A percentile compares a stretch with the other conserved stretches of the same genome.
phyloP scores from a whole-genome alignment of 352 stramenopile genomes.

The Phytophthora aleatoria region DNA sequence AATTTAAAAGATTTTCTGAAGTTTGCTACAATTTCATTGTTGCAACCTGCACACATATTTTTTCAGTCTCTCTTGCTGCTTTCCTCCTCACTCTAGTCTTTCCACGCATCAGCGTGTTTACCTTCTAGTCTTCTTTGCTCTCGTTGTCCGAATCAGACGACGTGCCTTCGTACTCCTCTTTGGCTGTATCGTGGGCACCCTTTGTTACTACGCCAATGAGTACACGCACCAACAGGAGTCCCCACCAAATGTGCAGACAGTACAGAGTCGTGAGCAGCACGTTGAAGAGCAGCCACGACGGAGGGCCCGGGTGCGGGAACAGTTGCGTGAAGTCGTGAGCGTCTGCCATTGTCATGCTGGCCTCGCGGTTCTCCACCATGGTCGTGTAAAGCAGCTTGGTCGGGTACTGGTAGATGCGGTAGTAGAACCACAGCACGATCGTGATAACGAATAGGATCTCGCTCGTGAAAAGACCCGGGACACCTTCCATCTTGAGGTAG shows the following conservation, averaged over 20 bases:
- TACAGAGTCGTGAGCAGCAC: constrained; percentile 75
- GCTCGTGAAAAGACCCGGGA: constrained; percentile 66
- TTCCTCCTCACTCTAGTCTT: constrained; percentile 21
- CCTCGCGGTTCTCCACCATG: constrained; percentile 73
- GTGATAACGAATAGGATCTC: constrained; percentile 78
- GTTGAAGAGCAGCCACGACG: constrained; percentile 87
- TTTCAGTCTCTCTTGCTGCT: constrained; percentile 6
- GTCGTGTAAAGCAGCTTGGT: constrained; percentile 83
- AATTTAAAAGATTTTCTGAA: constrained; percentile 11
- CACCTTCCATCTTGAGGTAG: constrained; percentile 88
- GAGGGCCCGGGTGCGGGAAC: constrained; percentile 68
- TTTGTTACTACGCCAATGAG: constrained; percentile 73
- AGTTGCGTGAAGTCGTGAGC: constrained; percentile 76
- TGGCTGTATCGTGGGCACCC: constrained; percentile 75
- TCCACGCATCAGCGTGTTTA: constrained; percentile 12
- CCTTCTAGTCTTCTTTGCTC: constrained; percentile 60
- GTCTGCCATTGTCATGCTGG: constrained; percentile 69
- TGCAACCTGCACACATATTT: constrained; percentile 5
- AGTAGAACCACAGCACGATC: constrained; percentile 80
- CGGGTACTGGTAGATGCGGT: constrained; percentile 87
- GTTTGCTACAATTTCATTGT: not conserved
- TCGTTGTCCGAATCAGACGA: constrained; percentile 83
- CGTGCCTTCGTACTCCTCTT: constrained; percentile 87
- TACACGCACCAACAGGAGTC: constrained; percentile 72
- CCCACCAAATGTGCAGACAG: constrained; percentile 88